Base-by-base conservation (phyloP, 1,284 basidiomycete species). In the Lignosus rhinocerotis region DNA sequence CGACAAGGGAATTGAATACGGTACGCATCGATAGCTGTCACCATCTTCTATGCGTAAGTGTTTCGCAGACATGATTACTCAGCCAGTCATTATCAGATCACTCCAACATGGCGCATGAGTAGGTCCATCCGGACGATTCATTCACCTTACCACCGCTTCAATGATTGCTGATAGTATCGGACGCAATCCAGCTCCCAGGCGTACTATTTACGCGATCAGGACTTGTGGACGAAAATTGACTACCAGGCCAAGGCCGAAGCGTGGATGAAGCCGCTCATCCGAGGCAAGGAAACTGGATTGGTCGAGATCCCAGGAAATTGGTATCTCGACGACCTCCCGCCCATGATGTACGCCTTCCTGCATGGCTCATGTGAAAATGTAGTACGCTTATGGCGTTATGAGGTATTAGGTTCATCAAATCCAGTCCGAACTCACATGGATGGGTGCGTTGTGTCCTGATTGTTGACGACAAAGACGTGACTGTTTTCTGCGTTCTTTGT, bases 271-370 rank as follows among this genome's bases (percentile, higher is more conserved):
- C 89, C 90, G 0, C 77, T 92, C 3, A 70, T 73, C 49, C 78
- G 80, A 49, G 90, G 90, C 0, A 84, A 86, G 34, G 78, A 80
- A 41, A 92, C 89, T 0, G 87, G 86, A 0, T 67, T 86, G 21
- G 89, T 92, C 1, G 86, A 91, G 68, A 86, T 92, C 56, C 88
- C 88, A 0, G 87, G 79, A 4, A 89, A 86, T 67, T 92, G 88
- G 88, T 84, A 86, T 64, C 71, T 85, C 17, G 85, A 88, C 60
- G 87, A 88, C 68, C 73, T 88, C 9, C 86, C 87, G 2, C 87
- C 88, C 0, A 82, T 89, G 80, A 47, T 59, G 53, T 52, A 36
- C 12, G 46, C 16, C 10, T 33, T 25, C 19, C 43, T 17, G n/a
- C 45, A 45, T 4, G 25, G 39, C 17, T 7, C 19, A 9, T 30